Percentiles rank a stretch among this genome's conserved stretches.
phyloP scores from a whole-genome alignment of 441 rosid species.

The Bruguiera hainesii region DNA sequence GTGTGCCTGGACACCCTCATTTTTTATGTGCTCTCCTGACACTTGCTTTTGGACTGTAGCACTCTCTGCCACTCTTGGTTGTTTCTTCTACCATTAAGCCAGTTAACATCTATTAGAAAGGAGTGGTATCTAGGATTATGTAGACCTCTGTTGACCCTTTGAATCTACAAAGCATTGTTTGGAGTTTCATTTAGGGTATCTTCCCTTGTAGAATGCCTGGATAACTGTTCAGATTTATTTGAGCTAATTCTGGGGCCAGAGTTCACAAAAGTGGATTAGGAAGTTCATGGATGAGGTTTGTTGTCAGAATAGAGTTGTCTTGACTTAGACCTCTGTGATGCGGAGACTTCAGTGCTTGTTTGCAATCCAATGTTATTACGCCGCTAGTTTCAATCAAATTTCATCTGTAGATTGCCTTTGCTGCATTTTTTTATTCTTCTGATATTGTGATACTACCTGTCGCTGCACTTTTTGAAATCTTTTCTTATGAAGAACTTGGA shows the following conservation, averaged over 20 bases:
- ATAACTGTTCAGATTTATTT: constrained; percentile 14
- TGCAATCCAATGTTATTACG: constrained; percentile 9
- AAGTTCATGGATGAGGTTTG: background rate
- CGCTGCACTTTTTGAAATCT: too few relatives aligned
- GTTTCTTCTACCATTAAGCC: too few relatives aligned
- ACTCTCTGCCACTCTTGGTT: too few relatives aligned
- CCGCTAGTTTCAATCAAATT: background rate
- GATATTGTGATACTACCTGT: too few relatives aligned
- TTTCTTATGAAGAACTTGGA: constrained; percentile 5
- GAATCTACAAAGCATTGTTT: constrained; percentile 1
- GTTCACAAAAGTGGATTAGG: constrained; percentile 11
- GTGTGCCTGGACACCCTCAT: too few relatives aligned
- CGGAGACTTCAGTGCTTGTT: background rate
- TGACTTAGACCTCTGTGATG: constrained; percentile 3
- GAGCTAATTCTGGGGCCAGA: constrained; percentile 11
- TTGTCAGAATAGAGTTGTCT: background rate
- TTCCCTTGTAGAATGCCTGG: constrained; percentile 9
- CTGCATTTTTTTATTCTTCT: background rate
- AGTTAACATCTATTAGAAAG: too few relatives aligned
- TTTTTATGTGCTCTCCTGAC: too few relatives aligned
- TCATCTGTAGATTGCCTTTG: constrained; percentile 1
- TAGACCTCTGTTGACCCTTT: too few relatives aligned
- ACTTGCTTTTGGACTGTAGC: too few relatives aligned
- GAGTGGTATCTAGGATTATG: too few relatives aligned
- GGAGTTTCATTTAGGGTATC: constrained; percentile 7